Conservation (phyloP, 371 early-diverging fungal species). For the Funneliformis caledonium region DNA sequence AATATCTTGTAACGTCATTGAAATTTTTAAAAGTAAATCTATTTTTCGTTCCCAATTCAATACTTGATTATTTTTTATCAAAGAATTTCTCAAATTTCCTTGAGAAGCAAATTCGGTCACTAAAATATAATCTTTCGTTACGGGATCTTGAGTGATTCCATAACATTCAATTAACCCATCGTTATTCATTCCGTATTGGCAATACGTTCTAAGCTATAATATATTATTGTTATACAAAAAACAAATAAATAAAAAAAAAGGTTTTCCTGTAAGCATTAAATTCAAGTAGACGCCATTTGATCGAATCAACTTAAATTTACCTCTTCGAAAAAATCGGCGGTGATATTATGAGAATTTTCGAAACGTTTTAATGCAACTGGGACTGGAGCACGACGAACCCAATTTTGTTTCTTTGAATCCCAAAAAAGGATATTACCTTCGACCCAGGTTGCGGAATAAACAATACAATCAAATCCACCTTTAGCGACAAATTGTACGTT, state of each 20-base stretch:
- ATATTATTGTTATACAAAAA: no score
- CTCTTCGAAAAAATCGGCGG: background rate
- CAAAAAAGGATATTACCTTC: conserved; percentile 3
- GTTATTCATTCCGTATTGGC: background rate
- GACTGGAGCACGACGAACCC: background rate
- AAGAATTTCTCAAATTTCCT: conserved; percentile 25
- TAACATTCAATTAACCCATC: background rate
- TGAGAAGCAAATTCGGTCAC: conserved; percentile 19
- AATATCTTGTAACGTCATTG: conserved; percentile 9
- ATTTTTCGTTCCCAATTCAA: conserved; percentile 24
- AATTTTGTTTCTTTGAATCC: background rate
- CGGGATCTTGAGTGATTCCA: conserved; percentile 30
- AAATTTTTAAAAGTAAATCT: background rate
- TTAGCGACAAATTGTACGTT: conserved; percentile 2
- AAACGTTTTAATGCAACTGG: background rate
- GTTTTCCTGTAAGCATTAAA: no score
- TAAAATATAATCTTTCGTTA: background rate
- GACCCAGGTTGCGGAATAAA: conserved; percentile 28
- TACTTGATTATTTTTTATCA: background rate
- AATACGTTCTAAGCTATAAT: background rate
- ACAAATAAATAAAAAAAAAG: no score
- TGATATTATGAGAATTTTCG: background rate
- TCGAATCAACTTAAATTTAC: background rate
- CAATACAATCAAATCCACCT: conserved; percentile 33
- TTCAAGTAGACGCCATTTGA: no score